Base-by-base conservation (phyloP, 805 yeast genomes). In the Candida succiphila region DNA sequence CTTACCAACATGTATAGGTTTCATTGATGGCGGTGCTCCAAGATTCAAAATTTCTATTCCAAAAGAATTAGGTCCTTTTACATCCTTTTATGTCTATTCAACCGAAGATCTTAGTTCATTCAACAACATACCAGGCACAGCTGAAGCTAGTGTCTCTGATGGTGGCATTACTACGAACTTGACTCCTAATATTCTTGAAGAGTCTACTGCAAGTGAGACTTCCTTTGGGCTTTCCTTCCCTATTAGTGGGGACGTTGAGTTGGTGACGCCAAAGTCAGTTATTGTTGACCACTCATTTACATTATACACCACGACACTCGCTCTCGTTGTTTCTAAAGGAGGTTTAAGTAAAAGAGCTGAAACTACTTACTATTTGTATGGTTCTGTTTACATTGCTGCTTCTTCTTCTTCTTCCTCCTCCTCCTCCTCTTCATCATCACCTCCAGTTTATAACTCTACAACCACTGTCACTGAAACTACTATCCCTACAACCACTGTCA, bases 11-110 rank as follows among this genome's bases (percentile, higher is more conserved):
- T 37, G 41, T 24, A 32, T 35, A 18, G 44, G 48, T 19, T 36
- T 27, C 29, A 32, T 39, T 15, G 44, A 40, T 16, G 30, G 39
- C 27, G 42, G 42, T 12, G 21, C 21, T 16, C 52, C 52, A 22
- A 34, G 38, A 22, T 47, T 36, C 31, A 36, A 33, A 25, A 37
- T 45, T 17, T 40, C 33, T 32, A 41, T 47, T 33, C 52, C 52
- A 19, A 34, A 42, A 25, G 31, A 33, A n/a, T 31, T 44, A 18
- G 48, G 46, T 21, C 45, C 46, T 5, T 44, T 41, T 40, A 25
- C 28, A 18, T 42, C 45, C 15, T 27, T 42, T 20, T 37, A 41
- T 14, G 34, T 43, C 13, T 34, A 39, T 9, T 42, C 45, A 10
- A 27, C 40, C 15, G 46, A 35, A 17, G 27, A 33, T 15, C 38